Evolutionary conservation across 169 alveolate species (phyloP).

Genomic region (Plasmodium billcollinsi): DNA sequence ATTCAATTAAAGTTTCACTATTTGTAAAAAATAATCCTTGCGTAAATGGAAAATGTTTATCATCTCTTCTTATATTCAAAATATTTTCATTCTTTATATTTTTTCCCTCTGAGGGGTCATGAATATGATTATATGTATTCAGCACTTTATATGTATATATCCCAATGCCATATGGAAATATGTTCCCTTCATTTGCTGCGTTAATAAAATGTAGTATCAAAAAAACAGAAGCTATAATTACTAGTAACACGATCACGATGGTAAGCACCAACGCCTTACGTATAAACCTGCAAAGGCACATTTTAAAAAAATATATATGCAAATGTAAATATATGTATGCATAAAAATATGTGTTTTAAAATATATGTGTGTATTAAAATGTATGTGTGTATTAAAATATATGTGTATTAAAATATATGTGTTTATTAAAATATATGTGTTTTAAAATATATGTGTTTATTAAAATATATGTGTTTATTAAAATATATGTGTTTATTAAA

Average conservation of each 20-base stretch:
- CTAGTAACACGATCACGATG: slow-evolving; percentile 11
- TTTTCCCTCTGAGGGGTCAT: slow-evolving; percentile 31
- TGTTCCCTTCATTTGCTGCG: background rate
- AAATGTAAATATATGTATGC: slow-evolving; percentile 5
- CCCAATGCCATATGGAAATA: slow-evolving; percentile 5
- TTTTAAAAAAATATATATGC: slow-evolving; percentile 8
- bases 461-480: too few species aligned
- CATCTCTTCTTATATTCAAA: background rate
- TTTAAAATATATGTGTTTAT: too few species aligned
- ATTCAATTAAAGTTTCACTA: slow-evolving; percentile 61
- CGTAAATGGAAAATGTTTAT: slow-evolving; percentile 69
- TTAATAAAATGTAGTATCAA: slow-evolving; percentile 16
- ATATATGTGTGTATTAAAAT: too few species aligned
- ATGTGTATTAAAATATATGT: too few species aligned
- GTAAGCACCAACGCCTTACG: slow-evolving; percentile 28
- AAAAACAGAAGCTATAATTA: slow-evolving; percentile 20
- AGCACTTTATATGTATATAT: slow-evolving; percentile 41
- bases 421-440: too few species aligned
- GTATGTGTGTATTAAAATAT: too few species aligned
- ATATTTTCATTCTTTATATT: slow-evolving; percentile 12
- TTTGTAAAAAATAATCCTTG: slow-evolving; percentile 78
- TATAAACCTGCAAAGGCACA: slow-evolving; percentile 37
- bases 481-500: too few species aligned
- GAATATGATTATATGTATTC: slow-evolving; percentile 40
- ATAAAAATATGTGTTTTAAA: background rate